A percentile compares a stretch with the other conserved stretches of the same genome.
phyloP scores from a whole-genome alignment of 345 rosid species.

The Anastatica hierochuntica region DNA sequence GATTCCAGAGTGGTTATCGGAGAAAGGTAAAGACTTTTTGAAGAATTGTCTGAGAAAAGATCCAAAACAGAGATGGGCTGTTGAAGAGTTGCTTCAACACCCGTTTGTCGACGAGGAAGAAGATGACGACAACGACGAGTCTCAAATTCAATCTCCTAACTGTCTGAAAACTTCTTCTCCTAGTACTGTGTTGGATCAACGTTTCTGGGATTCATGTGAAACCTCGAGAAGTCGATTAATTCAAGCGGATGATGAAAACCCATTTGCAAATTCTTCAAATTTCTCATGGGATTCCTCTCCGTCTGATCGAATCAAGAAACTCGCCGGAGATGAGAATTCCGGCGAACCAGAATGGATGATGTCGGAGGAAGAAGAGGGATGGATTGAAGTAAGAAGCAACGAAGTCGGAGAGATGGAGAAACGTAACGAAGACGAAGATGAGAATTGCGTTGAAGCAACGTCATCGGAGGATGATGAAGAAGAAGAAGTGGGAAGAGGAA shows the following conservation, averaged over 20 bases:
- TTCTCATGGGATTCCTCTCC: conserved; percentile 12
- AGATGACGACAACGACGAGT: neutral
- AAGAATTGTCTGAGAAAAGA: conserved; percentile 51
- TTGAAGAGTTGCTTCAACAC: conserved; percentile 54
- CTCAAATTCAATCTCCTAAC: neutral
- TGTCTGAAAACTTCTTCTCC: conserved; percentile 41
- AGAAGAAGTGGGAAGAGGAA: conserved; percentile 3
- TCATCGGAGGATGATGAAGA: no score
- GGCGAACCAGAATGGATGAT: conserved; percentile 25
- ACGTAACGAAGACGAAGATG: conserved; percentile 21
- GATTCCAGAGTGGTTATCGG: conserved; percentile 54
- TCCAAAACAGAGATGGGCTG: conserved; percentile 53
- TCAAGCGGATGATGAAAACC: conserved; percentile 4
- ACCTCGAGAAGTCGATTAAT: conserved; percentile 22
- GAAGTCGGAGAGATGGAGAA: conserved; percentile 23
- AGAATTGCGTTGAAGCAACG: conserved; percentile 19
- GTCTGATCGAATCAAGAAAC: conserved; percentile 36
- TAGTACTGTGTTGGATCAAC: conserved; percentile 59
- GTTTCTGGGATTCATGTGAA: conserved; percentile 56
- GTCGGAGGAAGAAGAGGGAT: conserved; percentile 24
- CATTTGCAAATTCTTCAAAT: neutral
- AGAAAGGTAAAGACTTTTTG: conserved; percentile 52
- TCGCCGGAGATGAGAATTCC: conserved; percentile 24
- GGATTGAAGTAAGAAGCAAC: conserved; percentile 63
- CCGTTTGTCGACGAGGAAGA: conserved; percentile 41